Evolutionary conservation across 139 green algal genomes (phyloP).

Genomic region (Diplosphaera chodatii): DNA sequence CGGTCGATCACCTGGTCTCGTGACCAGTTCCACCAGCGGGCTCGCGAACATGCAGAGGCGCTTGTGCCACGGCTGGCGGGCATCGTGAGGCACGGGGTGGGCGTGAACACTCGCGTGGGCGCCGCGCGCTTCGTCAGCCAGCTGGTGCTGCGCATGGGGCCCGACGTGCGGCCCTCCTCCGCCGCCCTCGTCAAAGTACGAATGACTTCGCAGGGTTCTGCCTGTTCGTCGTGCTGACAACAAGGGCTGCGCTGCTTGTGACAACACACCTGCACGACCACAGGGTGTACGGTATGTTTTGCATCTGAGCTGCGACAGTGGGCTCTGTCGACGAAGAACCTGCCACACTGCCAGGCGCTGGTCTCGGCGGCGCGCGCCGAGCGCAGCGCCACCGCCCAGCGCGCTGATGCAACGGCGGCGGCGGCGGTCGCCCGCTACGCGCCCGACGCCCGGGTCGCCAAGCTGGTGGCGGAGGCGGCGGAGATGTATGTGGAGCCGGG

Average conservation of each 20-base stretch:
- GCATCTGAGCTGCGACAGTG: too few species aligned
- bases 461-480: conserved; percentile 50
- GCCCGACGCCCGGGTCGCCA: conserved; percentile 40
- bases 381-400: conserved; percentile 51
- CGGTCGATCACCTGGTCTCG: too few species aligned
- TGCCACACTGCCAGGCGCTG: conserved; percentile 17
- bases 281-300: too few species aligned
- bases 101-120: conserved; percentile 68
- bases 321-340: too few species aligned
- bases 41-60: conserved; percentile 11
- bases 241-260: too few species aligned
- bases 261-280: too few species aligned
- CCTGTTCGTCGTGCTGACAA: background rate
- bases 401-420: conserved; percentile 57
- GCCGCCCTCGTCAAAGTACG: conserved; percentile 30
- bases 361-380: conserved; percentile 34
- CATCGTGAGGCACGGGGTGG: conserved; percentile 49
- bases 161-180: conserved; percentile 21
- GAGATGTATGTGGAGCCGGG: conserved; percentile 31
- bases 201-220: too few species aligned
- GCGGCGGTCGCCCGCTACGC: conserved; percentile 50
- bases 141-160: conserved; percentile 32
- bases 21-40: background rate
- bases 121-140: conserved; percentile 61
- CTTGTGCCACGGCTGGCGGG: conserved; percentile 20